A percentile compares a stretch with the other conserved stretches of the same genome.
These are phyloP conservation scores for Mytilinidion resinicola DNA, from an alignment of 495 filamentous ascomycete genomes.

Conservation along the genomic window DNA sequence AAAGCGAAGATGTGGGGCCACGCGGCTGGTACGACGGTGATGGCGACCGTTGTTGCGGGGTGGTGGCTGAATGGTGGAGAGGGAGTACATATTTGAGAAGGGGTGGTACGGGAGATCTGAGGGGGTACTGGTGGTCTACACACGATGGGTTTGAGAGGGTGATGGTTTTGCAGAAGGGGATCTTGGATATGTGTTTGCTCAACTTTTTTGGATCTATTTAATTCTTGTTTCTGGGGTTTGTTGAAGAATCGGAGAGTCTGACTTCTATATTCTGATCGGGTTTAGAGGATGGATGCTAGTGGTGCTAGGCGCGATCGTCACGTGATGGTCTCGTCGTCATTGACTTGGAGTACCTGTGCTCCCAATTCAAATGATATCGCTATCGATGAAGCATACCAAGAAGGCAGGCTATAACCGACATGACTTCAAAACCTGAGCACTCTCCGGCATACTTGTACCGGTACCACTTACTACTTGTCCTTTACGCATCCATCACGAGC, in stretches of 20 bases:
- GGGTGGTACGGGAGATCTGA: too few species aligned
- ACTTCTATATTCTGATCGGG: too few species aligned
- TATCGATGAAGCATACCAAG: not conserved
- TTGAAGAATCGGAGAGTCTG: too few species aligned
- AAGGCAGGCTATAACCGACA: not conserved
- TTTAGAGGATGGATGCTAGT: too few species aligned
- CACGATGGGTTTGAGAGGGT: too few species aligned
- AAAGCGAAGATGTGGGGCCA: not conserved
- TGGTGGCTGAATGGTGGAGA: not conserved
- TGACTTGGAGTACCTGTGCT: not conserved
- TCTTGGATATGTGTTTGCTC: too few species aligned
- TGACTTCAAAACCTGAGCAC: not conserved
- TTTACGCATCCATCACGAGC: not conserved
- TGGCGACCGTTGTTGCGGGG: not conserved
- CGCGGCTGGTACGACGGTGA: not conserved
- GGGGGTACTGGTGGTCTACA: too few species aligned
- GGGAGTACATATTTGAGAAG: not conserved
- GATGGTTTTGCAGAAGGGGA: too few species aligned
- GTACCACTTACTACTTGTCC: too few species aligned
- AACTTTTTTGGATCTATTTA: too few species aligned
- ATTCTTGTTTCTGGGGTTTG: too few species aligned
- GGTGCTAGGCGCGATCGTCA: not conserved
- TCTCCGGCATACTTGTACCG: too few species aligned
- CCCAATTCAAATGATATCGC: not conserved
- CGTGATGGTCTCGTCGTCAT: not conserved